These are phyloP conservation scores for Solanum sejunctum DNA, from an alignment of 257 asterid genomes.

Conservation along the genomic window DNA sequence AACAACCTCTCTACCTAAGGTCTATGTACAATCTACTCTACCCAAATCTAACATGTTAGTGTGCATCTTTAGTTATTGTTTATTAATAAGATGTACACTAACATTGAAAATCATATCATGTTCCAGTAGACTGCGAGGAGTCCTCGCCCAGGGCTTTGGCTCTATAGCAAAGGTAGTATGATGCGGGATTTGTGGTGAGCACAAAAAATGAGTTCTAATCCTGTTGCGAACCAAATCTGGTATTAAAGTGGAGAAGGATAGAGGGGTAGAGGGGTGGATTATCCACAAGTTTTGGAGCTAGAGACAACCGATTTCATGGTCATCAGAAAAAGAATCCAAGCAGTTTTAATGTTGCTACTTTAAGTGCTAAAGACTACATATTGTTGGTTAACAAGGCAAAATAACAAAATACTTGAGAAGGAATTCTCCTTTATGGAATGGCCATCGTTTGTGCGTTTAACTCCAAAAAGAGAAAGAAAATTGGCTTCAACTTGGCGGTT, in stretches of 20 bases:
- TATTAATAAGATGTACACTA: not conserved
- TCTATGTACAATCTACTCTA: no score
- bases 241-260: not conserved
- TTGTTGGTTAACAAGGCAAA: not conserved
- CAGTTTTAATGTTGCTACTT: not conserved
- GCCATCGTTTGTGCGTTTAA: not conserved
- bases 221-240: not conserved
- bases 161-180: not conserved
- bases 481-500: not conserved
- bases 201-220: not conserved
- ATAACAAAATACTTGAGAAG: not conserved
- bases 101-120: no score
- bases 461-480: not conserved
- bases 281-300: not conserved
- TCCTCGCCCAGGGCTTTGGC: not conserved
- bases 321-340: not conserved
- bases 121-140: not conserved
- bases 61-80: not conserved
- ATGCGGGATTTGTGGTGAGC: not conserved
- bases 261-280: not conserved
- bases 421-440: not conserved
- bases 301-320: not conserved
- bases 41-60: no score
- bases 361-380: not conserved
- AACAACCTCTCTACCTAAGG: no score